Conservation (phyloP, 2,329 filamentous ascomycete genomes). For the Monilinia aucupariae region DNA sequence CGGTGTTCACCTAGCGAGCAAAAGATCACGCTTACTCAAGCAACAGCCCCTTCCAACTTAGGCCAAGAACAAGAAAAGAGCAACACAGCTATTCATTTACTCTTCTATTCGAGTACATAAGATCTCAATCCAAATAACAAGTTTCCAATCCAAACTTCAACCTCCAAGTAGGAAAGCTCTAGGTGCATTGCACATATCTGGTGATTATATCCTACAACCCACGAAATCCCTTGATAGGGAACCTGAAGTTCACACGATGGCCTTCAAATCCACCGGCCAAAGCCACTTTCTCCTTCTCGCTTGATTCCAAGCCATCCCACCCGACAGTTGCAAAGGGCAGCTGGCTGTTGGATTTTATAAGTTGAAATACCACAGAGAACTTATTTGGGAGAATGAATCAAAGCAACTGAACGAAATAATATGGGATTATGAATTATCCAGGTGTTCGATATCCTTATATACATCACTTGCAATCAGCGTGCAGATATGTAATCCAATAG, state of each 20-base stretch:
- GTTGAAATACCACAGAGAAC: constrained; percentile 18
- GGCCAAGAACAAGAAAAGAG: not conserved
- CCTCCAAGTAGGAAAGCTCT: not conserved
- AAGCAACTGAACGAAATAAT: too few relatives aligned
- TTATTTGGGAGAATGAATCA: too few relatives aligned
- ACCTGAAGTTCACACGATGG: constrained; percentile 2
- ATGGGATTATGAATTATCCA: too few relatives aligned
- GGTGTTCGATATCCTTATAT: too few relatives aligned
- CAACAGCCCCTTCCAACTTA: rapidly evolving
- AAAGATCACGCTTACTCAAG: not conserved
- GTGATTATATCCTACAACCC: not conserved
- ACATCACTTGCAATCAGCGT: too few relatives aligned
- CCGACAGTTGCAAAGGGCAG: constrained; percentile 4
- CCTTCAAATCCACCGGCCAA: not conserved
- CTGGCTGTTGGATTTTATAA: too few relatives aligned
- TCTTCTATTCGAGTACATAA: not conserved
- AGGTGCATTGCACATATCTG: not conserved
- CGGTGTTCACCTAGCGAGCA: not conserved
- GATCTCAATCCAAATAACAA: not conserved
- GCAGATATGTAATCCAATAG: too few relatives aligned
- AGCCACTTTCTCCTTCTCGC: not conserved
- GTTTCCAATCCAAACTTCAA: not conserved
- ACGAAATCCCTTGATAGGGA: not conserved
- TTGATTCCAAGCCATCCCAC: constrained; percentile 3
- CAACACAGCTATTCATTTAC: too few relatives aligned